Percentiles rank a stretch among this genome's conserved stretches.
phyloP scores from a whole-genome alignment of 2,329 filamentous ascomycete genomes.

The Pestalotiopsis fici region DNA sequence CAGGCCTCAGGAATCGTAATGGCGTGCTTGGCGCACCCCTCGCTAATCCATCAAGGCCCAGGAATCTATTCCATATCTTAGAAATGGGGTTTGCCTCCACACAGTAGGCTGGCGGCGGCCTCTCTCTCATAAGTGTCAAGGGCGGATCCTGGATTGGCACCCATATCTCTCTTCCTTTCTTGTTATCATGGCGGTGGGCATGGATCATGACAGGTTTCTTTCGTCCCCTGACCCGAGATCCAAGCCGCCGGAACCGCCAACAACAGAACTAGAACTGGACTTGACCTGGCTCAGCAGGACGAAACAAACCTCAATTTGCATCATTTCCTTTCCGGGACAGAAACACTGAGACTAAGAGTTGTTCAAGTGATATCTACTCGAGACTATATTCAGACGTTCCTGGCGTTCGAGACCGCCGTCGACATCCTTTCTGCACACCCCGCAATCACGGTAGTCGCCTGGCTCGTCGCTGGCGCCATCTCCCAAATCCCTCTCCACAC shows the following conservation, averaged over 20 bases:
- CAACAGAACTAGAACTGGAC: neutral
- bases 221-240: neutral
- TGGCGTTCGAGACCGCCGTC: neutral
- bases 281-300: neutral
- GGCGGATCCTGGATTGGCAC: neutral
- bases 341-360: neutral
- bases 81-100: too few relatives aligned
- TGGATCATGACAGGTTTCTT: neutral
- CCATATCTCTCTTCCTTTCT: neutral
- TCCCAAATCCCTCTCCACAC: neutral
- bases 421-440: neutral
- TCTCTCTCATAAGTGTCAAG: neutral
- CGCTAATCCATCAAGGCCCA: neutral
- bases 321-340: neutral
- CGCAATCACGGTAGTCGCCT: neutral
- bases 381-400: neutral
- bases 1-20: neutral
- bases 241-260: neutral
- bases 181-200: neutral
- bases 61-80: neutral
- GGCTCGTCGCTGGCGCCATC: neutral
- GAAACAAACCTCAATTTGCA: neutral
- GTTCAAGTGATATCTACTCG: neutral
- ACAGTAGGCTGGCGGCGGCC: too few relatives aligned
- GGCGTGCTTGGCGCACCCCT: neutral